These are phyloP conservation scores for Pyrrhoderma noxium DNA, from an alignment of 1,284 basidiomycete species.

Conservation along the genomic window DNA sequence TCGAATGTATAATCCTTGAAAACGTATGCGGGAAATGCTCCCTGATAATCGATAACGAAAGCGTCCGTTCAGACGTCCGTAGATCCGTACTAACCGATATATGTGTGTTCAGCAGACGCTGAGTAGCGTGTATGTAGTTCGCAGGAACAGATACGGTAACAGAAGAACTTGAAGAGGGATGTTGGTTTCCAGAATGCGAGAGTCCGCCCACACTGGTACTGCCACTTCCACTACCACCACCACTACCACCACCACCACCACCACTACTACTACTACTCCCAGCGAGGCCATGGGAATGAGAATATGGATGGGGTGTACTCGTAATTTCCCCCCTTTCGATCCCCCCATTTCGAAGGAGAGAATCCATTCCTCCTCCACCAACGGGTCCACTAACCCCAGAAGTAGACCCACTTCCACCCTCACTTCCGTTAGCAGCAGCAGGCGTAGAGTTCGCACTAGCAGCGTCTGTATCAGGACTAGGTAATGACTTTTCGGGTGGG, in stretches of 20 bases:
- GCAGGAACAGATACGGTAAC: conserved; percentile 1
- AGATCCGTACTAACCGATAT: conserved; percentile 39
- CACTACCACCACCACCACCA: no score
- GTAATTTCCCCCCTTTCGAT: no score
- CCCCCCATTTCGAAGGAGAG: no score
- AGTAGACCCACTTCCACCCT: background rate
- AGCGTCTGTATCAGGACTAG: conserved; percentile 57
- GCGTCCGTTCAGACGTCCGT: conserved; percentile 40
- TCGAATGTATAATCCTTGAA: conserved; percentile 57
- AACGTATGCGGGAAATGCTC: conserved; percentile 68
- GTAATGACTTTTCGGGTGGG: conserved; percentile 53
- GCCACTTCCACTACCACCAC: no score
- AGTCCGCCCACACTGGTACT: no score
- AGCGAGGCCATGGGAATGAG: no score
- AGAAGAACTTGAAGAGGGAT: no score
- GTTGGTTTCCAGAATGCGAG: no score
- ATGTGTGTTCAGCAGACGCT: conserved; percentile 41
- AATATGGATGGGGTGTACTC: no score
- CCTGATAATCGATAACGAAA: conserved; percentile 57
- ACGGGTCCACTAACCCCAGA: no score
- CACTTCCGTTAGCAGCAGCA: conserved; percentile 27
- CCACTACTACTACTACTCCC: no score
- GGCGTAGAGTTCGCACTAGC: conserved; percentile 72
- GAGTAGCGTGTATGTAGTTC: conserved; percentile 33
- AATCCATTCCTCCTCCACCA: no score